phyloP scores from a whole-genome alignment of 805 yeast genomes.

The Clavispora vitiphila region DNA sequence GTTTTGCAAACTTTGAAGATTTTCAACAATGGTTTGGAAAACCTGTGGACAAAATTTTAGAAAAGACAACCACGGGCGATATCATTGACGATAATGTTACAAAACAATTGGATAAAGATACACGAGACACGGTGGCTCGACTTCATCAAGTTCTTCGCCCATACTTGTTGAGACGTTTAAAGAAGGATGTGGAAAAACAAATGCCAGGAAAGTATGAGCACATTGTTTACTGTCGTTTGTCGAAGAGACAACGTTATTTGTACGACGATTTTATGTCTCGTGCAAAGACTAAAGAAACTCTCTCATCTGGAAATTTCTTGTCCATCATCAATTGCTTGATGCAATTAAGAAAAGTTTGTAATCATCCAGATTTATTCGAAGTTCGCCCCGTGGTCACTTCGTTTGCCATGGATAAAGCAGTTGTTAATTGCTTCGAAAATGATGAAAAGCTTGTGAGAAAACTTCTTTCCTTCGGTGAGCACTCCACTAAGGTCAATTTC shows the following conservation, averaged over 20 bases:
- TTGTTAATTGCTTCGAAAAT: slow-evolving; percentile 42
- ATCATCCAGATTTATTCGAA: slow-evolving; percentile 94
- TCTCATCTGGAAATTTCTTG: slow-evolving; percentile 90
- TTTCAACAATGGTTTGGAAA: slow-evolving; percentile 99
- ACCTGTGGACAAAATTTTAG: slow-evolving; percentile 90
- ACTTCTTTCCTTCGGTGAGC: slow-evolving; percentile 9
- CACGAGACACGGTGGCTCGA: slow-evolving; percentile 78
- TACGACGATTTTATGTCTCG: slow-evolving; percentile 97
- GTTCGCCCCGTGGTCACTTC: slow-evolving; percentile 93
- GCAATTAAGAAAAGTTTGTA: slow-evolving; percentile 96
- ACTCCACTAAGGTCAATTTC: slow-evolving; percentile 36
- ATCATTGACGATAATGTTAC: slow-evolving; percentile 37
- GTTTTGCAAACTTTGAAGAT: slow-evolving; percentile 92
- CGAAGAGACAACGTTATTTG: slow-evolving; percentile 85
- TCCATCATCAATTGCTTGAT: slow-evolving; percentile 94
- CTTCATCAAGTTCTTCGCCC: slow-evolving; percentile 94
- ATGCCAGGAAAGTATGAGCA: slow-evolving; percentile 99
- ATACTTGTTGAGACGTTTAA: slow-evolving; percentile 81
- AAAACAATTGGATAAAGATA: slow-evolving; percentile 59
- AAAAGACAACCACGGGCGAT: slow-evolving; percentile 54
- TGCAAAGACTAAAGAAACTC: slow-evolving; percentile 89
- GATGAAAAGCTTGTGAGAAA: slow-evolving; percentile 21
- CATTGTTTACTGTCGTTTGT: slow-evolving; percentile 82
- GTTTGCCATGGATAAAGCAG: slow-evolving; percentile 66
- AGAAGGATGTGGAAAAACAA: slow-evolving; percentile 95